Percentiles rank a stretch among this genome's conserved stretches.
These are phyloP conservation scores for Podila epicladia DNA, from an alignment of 192 early-diverging fungal genomes.

Conservation along the genomic window DNA sequence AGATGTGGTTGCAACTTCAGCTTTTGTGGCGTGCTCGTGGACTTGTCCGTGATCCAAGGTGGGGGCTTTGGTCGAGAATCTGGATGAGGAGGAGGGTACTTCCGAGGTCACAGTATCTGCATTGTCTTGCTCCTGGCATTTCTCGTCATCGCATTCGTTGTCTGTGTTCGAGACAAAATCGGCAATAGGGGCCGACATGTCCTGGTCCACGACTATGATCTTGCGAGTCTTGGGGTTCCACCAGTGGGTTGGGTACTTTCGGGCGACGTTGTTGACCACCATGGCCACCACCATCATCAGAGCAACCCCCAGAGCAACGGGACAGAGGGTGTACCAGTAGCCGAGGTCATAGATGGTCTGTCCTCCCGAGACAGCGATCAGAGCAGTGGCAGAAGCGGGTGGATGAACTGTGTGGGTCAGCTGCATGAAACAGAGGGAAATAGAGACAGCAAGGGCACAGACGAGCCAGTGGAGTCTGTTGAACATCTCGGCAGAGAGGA, in stretches of 20 bases:
- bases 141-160: background rate
- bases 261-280: conserved; percentile 61
- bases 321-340: conserved; percentile 57
- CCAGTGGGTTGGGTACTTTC: conserved; percentile 66
- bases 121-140: background rate
- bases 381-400: conserved; percentile 60
- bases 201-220: conserved; percentile 29
- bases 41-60: background rate
- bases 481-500: conserved; percentile 42
- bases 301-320: conserved; percentile 51
- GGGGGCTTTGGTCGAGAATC: background rate
- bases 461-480: conserved; percentile 58
- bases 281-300: conserved; percentile 58
- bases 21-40: background rate
- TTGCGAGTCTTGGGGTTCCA: conserved; percentile 51
- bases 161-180: conserved; percentile 21
- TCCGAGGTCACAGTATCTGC: background rate
- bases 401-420: conserved; percentile 63
- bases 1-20: background rate
- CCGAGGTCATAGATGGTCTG: conserved; percentile 52
- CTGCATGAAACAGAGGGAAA: conserved; percentile 61
- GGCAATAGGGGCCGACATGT: conserved; percentile 31
- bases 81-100: background rate
- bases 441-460: conserved; percentile 58
- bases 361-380: conserved; percentile 58